A percentile compares a stretch with the other conserved stretches of the same genome.
phyloP scores from a whole-genome alignment of 345 rosid species.

The Xanthoceras sorbifolium region DNA sequence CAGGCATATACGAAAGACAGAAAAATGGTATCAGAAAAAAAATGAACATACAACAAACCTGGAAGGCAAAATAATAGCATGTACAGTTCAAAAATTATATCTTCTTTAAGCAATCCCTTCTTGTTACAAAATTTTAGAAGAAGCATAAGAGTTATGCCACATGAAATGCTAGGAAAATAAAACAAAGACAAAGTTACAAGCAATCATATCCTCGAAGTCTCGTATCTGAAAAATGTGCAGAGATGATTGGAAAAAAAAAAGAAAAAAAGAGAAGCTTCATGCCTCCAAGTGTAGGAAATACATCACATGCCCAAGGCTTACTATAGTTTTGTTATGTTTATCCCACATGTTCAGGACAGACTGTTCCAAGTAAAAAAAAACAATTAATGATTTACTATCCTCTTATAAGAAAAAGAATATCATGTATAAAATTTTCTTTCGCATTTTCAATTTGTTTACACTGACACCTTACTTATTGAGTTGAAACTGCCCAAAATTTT shows the following conservation, averaged over 20 bases:
- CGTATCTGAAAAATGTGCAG: background rate
- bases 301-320: background rate
- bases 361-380: background rate
- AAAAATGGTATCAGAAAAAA: background rate
- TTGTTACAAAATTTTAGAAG: background rate
- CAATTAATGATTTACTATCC: background rate
- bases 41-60: background rate
- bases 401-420: no score
- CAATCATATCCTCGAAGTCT: background rate
- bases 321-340: background rate
- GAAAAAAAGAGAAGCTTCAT: background rate
- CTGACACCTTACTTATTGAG: background rate
- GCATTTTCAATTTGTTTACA: background rate
- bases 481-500: slow-evolving; percentile 2
- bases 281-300: slow-evolving; percentile 5
- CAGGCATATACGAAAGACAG: background rate
- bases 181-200: background rate
- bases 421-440: background rate
- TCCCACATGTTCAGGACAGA: background rate
- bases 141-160: background rate
- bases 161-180: background rate
- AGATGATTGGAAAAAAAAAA: background rate
- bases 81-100: background rate
- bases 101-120: background rate
- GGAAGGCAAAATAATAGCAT: background rate